Percentiles rank a stretch among this genome's conserved stretches.
These are phyloP conservation scores for Eimeria sp. DNA, from an alignment of 169 alveolate genomes.

Conservation along the genomic window DNA sequence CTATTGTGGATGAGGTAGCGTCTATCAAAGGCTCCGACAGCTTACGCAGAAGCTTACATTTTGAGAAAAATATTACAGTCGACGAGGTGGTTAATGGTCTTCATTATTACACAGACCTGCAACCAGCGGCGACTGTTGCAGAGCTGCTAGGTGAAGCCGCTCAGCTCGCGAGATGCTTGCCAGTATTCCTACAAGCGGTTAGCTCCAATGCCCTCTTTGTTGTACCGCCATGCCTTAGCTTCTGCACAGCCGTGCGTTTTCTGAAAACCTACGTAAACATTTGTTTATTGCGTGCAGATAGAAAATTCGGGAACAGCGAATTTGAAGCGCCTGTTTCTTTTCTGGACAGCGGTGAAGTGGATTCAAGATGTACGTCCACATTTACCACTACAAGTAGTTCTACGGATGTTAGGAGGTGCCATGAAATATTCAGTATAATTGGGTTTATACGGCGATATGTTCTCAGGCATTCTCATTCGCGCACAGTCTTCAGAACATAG, in stretches of 20 bases:
- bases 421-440: not conserved
- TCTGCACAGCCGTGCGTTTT: not conserved
- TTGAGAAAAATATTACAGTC: not conserved
- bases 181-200: not conserved
- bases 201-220: not conserved
- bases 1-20: not conserved
- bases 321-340: not conserved
- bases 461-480: not conserved
- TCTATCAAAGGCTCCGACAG: not conserved
- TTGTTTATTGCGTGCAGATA: not conserved
- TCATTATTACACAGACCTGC: not conserved
- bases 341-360: conserved; percentile 25
- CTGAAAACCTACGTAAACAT: not conserved
- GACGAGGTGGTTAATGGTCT: not conserved
- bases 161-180: not conserved
- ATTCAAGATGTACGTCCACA: conserved; percentile 2
- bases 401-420: no score
- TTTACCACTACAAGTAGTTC: no score
- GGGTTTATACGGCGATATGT: not conserved
- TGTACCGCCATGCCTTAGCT: not conserved
- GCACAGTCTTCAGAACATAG: not conserved
- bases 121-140: not conserved
- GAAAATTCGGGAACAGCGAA: not conserved
- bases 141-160: not conserved
- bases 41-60: not conserved